Percentiles rank a stretch among this genome's conserved stretches.
phyloP scores from a whole-genome alignment of 768 basidiomycete species.

The Boletus coccyginus region DNA sequence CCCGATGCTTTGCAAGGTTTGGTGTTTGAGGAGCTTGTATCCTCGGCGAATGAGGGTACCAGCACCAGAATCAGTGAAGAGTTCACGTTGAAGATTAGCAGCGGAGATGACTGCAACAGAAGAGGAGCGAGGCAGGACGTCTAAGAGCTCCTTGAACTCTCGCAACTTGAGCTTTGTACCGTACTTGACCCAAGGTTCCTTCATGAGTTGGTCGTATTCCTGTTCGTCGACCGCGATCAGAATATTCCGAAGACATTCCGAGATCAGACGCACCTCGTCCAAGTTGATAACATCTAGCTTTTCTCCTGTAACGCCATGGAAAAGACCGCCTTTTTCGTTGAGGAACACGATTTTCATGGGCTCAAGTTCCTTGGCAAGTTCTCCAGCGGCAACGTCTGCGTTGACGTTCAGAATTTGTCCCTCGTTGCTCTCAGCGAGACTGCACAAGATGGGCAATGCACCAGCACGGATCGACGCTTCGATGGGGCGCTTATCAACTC shows the following conservation, averaged over 20 bases:
- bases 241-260: not conserved
- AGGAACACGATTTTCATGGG: constrained; percentile 98
- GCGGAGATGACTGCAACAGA: constrained; percentile 98
- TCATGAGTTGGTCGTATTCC: constrained; percentile 97
- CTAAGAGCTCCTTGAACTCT: constrained; percentile 98
- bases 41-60: constrained; percentile 98
- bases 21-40: constrained; percentile 95
- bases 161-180: constrained; percentile 99
- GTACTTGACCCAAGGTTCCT: constrained; percentile 98
- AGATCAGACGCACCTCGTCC: constrained; percentile 65
- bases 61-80: constrained; percentile 97
- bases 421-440: constrained; percentile 88
- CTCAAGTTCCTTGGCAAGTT: constrained; percentile 96
- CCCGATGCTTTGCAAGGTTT: constrained; percentile 76
- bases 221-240: constrained; percentile 26
- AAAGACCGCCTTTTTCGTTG: constrained; percentile 97
- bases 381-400: constrained; percentile 97
- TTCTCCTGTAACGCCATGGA: constrained; percentile 96
- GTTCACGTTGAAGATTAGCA: constrained; percentile 90
- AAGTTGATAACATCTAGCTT: constrained; percentile 96
- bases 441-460: constrained; percentile 92
- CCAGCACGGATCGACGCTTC: constrained; percentile 97
- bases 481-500: constrained; percentile 92
- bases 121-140: constrained; percentile 95
- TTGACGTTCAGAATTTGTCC: constrained; percentile 99